phyloP scores from a whole-genome alignment of 164 flowering plant genomes.

The Paratinospora sagittata region DNA sequence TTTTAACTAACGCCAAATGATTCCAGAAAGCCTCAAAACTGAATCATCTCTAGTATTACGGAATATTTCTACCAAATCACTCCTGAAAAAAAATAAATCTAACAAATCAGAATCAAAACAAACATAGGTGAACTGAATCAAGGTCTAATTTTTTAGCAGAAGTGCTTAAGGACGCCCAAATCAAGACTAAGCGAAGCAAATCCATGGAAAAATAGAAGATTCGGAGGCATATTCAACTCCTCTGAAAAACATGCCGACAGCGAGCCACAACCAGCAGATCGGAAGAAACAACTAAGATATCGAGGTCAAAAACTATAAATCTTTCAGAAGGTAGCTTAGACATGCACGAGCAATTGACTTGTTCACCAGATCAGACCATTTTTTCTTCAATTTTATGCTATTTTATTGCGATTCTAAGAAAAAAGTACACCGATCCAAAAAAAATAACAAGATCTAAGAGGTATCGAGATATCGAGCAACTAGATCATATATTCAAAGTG shows the following conservation, averaged over 20 bases:
- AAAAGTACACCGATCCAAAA: background rate
- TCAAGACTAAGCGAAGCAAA: background rate
- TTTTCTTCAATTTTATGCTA: too few relatives aligned
- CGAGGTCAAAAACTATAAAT: background rate
- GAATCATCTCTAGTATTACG: too few relatives aligned
- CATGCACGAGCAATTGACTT: background rate
- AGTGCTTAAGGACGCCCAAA: background rate
- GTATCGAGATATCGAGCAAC: background rate
- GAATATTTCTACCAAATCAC: too few relatives aligned
- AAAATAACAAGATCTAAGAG: too few relatives aligned
- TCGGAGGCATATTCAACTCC: background rate
- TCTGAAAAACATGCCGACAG: background rate
- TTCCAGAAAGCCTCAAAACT: slow-evolving; percentile 1
- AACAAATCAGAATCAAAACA: background rate
- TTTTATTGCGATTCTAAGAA: too few relatives aligned
- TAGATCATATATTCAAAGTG: background rate
- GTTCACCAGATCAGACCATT: background rate
- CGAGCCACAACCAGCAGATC: background rate
- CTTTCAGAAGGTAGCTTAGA: background rate
- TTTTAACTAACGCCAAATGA: background rate
- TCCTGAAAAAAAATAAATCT: background rate
- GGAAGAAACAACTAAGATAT: background rate
- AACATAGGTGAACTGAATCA: background rate
- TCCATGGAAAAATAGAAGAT: background rate
- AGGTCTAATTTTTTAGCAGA: background rate